Evolutionary conservation across 176 grass and related monocot genomes (phyloP), one percentile per base, ranked within the genome.

Genomic region (Aegilops tauschii): DNA sequence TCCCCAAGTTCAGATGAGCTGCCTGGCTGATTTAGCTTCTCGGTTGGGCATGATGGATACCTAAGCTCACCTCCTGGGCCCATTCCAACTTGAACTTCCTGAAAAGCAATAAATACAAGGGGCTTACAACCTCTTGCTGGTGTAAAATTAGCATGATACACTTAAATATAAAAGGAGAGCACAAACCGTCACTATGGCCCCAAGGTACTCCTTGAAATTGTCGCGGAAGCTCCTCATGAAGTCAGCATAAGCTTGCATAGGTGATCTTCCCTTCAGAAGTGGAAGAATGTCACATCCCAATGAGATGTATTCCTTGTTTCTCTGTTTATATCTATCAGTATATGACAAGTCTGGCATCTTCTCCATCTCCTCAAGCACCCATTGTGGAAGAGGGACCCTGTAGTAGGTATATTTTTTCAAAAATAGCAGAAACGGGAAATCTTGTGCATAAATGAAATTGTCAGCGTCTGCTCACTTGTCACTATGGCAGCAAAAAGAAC

Each of bases 51-150:
- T 62, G 90, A 95, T 44, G 93, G 93, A 89, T 95, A 95, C 71
- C 90, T 92, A 75, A 95, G 90, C 85, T 95, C 93, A 83, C 93
- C 93, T 70, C 86, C 93, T 82, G 93, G 93, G 18, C 93, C 93
- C 93, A 95, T 95, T 64, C 93, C 93, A 79, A 95, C 80, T 85
- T 95, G 93, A 87, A 95, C 89, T 92, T 93, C 90, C 93, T 95
- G 61, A 34, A 76, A 79, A 39, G 50, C 6, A 86, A 54, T 18
- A 42, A 65, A 31, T 69, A 28, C 40, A 79, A 81, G 17, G 70
- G 50, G 63, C 18, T 50, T 73, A 80, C 47, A 80, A 90, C 52
- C 6, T 87, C 37, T 58, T 67, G 29, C 20, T 54, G 25, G 47
- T 67, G 11, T 64, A 74, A 62, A 81, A 39, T 50, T 65, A 79